Percentiles rank a stretch among this genome's conserved stretches.
Conservation (phyloP, 805 yeast species). For the Yamadazyma akitaensis region DNA sequence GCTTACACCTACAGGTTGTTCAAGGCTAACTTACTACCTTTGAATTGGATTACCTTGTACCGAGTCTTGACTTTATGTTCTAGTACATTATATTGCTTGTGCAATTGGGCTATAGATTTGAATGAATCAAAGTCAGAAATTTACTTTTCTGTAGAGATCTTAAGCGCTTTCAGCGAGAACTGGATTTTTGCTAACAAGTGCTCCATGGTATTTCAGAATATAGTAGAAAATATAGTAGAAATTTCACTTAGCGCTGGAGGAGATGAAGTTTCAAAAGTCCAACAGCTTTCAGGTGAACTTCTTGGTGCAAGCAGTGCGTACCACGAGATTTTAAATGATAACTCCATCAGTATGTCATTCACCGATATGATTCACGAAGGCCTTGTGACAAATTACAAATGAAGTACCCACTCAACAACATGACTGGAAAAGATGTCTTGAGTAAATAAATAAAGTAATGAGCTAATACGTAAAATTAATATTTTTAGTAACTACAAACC, state of each 20-base stretch:
- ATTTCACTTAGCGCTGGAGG: constrained; percentile 30
- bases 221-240: constrained; percentile 44
- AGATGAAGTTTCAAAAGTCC: constrained; percentile 31
- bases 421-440: no score
- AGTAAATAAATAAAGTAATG: no score
- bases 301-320: constrained; percentile 45
- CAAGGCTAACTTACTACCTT: constrained; percentile 42
- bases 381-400: no score
- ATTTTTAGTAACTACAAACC: no score
- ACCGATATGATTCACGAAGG: constrained; percentile 1
- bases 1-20: constrained; percentile 45
- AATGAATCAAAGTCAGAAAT: constrained; percentile 45
- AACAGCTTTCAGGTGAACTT: constrained; percentile 36
- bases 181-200: constrained; percentile 48
- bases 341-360: constrained; percentile 35
- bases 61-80: constrained; percentile 47
- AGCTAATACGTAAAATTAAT: no score
- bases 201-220: constrained; percentile 41
- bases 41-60: constrained; percentile 49
- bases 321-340: constrained; percentile 44
- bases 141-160: constrained; percentile 43
- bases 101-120: constrained; percentile 46
- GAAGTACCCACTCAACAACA: no score
- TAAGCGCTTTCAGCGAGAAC: constrained; percentile 43
- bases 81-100: constrained; percentile 44